Base-by-base conservation (phyloP, 495 filamentous ascomycete species). In the Tuber calosporum region DNA sequence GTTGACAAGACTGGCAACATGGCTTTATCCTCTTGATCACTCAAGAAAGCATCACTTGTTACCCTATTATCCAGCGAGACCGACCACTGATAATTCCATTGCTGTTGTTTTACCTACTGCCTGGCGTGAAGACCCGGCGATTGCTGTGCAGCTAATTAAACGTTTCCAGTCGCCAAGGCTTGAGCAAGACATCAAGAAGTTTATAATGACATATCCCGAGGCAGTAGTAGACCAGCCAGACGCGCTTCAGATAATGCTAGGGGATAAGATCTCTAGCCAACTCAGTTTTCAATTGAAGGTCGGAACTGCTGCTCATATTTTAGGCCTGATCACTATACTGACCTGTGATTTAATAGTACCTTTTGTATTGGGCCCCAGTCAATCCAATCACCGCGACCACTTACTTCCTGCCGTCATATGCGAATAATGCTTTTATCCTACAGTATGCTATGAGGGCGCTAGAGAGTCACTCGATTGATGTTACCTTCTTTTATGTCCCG, bases 401-500 rank as follows among this genome's bases (percentile, higher is more conserved):
- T 0, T 94, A 93, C 83, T 98, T 98, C 84, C 81, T 97, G 73
- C 96, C 96, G 0, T 88, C 92, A 8, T 98, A 96, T 83, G 89
- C 90, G n/a, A 95, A 97, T 79, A 90, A 99, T 82, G 91, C 96
- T 0, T 97, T 91, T 84, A 88, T 99, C 70, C 86, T 98, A 66
- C 96, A 99, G 82, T 99, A 98, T 83, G 96, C 96, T 13, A 96
- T 99, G 93, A 87, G 94, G 73, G 93, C 95, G 6, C 82, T 99
- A 73, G 94, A 98, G 80, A 91, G 89, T 77, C 94, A 99, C 82
- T 90, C 93, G 1, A 90, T 98, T 26, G 95, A 98, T 82, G 90
- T 97, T 38, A 97, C 94, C 0, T 98, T 99, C 85, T 99, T 97
- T 82, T 97, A 97, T 82, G 96, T 99, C 13, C 94, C 96, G 0